These are phyloP conservation scores for Salmacisia buchloeana DNA, from an alignment of 1,284 basidiomycete genomes.

Conservation along the genomic window DNA sequence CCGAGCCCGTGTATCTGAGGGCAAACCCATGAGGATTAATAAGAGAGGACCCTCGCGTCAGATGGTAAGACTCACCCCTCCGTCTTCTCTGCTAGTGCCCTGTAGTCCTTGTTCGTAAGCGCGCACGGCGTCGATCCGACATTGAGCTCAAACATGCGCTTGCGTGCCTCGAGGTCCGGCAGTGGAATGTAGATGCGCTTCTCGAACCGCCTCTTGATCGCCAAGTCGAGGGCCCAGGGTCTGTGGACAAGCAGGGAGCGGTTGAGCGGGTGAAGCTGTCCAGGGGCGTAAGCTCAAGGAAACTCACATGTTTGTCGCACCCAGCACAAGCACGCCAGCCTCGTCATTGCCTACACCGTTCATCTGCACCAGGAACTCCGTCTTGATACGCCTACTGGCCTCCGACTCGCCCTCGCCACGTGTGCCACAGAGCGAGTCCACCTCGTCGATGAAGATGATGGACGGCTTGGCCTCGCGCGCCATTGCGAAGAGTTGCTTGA, in stretches of 20 bases:
- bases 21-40: background rate
- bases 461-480: slow-evolving; percentile 92
- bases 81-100: slow-evolving; percentile 73
- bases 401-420: slow-evolving; percentile 94
- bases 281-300: background rate
- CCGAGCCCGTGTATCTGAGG: slow-evolving; percentile 78
- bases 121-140: slow-evolving; percentile 87
- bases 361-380: slow-evolving; percentile 94
- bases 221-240: slow-evolving; percentile 74
- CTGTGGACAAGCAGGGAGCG: background rate
- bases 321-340: slow-evolving; percentile 86
- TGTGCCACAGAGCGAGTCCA: slow-evolving; percentile 90
- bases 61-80: slow-evolving; percentile 62
- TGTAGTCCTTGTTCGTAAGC: slow-evolving; percentile 73
- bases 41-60: no score
- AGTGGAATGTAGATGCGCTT: slow-evolving; percentile 98
- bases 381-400: slow-evolving; percentile 92
- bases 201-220: slow-evolving; percentile 97
- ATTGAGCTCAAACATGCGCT: slow-evolving; percentile 94
- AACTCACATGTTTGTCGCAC: slow-evolving; percentile 97
- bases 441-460: slow-evolving; percentile 98
- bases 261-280: background rate
- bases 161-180: slow-evolving; percentile 85
- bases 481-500: slow-evolving; percentile 93
- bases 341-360: slow-evolving; percentile 98